Base-by-base conservation (phyloP, 441 rosid species). In the Populus hybrid region DNA sequence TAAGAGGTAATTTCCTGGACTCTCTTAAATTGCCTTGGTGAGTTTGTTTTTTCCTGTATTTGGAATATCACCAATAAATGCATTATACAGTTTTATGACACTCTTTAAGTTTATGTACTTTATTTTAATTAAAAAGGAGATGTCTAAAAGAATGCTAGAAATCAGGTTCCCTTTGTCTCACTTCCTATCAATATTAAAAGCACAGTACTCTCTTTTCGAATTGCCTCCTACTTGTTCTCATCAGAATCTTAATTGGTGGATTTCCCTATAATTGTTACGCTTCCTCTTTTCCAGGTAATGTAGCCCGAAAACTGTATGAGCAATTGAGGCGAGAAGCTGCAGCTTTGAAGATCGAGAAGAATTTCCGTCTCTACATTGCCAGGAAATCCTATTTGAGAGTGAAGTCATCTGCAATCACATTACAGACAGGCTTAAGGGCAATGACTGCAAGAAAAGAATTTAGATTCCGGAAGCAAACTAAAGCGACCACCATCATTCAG, bases 391-490 rank as follows among this genome's bases (percentile, higher is more conserved):
- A 90, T 78, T 65, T 87, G 74, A 76, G 85, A 68, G 77, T 78
- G 50, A 85, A 88, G 83, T 84, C 79, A 75, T 90, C 94, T 81
- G 90, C 94, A 53, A 86, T 93, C 64, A 83, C 84, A 80, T 83
- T 93, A 85, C 99, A 94, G 88, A 89, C 97, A 50, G 92, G 95
- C 63, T 88, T 92, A 68, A 92, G 97, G 84, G 90, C 94, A 45
- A 93, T 94, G 99, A 87, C 84, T 78, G 95, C 97, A 80, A 92
- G 92, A 72, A 88, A 90, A 84, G 98, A 92, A 78, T 94, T 88
- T 81, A 90, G 97, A 86, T 89, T 89, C 85, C 86, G 93, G 88
- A 92, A 86, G 88, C 97, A 87, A 88, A 94, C 95, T 61, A 93
- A 90, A 88, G 98, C 98, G 70, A 90, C 93, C 81, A 87, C 88